Evolutionary conservation across 1,284 basidiomycete species (phyloP), one percentile per base, ranked within the genome.

Genomic region (Boletus semigastroideus): DNA sequence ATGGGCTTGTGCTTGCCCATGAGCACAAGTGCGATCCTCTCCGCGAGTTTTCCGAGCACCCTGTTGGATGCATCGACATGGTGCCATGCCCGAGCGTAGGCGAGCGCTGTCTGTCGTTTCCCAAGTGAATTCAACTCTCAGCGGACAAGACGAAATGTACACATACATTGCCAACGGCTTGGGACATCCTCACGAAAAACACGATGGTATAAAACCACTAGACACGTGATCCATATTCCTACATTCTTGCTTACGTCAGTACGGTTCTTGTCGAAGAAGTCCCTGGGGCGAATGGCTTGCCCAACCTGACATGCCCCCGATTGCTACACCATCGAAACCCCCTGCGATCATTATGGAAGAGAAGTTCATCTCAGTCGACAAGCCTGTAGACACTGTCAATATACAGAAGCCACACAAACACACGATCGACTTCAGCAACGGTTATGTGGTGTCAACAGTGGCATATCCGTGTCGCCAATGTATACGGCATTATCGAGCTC

Each of bases 1-100:
- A 97, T 92, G 17, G 97, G 96, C 71, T 99, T 99, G 73, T 99
- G 93, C 76, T 99, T 99, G 68, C 97, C 97, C 95, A 98, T 98
- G 50, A 99, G 80, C 25, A 94, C 92, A 52, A 91, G 83, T 0
- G 97, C 97, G 66, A 99, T 97, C 42, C 92, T 84, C 63, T 92
- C 88, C 7, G 96, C 94, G 7, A 98, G 82, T 74, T 94, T 92
- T 65, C 96, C 97, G 16, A 99, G 79, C 17, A 96, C 78, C 40
- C 95, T 86, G 61, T 93, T 90, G 22, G 88, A 83, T 14, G 96
- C 95, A 61, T 95, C 90, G 56, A 96, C 92, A 59, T 93, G 91
- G 71, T 98, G 94, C 97, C 96, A 99, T 46, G 94, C 86, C 44
- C 95, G 80, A 17, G 92, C 88, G 65, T 95, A 95, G 0, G 94